Evolutionary conservation across 139 green algal species (phyloP).

Genomic region (Cymbomonas tetramitiformis): DNA sequence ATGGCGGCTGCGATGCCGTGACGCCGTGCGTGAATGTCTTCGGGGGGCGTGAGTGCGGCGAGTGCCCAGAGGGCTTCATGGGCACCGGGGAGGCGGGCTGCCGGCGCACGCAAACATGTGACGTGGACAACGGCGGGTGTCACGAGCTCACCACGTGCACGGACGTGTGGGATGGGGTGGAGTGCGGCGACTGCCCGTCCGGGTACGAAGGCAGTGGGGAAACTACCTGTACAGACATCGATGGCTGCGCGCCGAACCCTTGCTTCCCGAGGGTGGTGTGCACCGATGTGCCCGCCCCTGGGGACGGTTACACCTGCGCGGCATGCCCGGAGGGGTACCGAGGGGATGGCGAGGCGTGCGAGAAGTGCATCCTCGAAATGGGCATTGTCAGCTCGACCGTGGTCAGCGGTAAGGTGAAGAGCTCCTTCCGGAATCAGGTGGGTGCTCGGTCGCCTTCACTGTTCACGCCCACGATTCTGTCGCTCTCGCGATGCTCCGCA

Average conservation of each 20-base stretch:
- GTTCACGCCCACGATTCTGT: too few relatives aligned
- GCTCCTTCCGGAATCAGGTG: too few relatives aligned
- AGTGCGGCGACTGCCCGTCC: not conserved
- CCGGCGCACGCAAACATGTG: not conserved
- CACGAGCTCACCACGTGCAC: not conserved
- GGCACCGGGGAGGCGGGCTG: slow-evolving; percentile 7
- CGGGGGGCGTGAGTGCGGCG: not conserved
- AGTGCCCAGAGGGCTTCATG: not conserved
- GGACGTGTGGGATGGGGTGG: not conserved
- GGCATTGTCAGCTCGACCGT: too few relatives aligned
- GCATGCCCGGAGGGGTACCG: not conserved
- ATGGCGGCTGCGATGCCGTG: not conserved
- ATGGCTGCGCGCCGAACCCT: not conserved
- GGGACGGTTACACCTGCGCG: not conserved
- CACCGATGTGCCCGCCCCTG: not conserved
- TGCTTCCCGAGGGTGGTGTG: slow-evolving; percentile 3
- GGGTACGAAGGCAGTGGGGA: not conserved
- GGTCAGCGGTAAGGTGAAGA: too few relatives aligned
- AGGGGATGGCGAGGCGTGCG: too few relatives aligned
- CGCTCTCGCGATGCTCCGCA: too few relatives aligned
- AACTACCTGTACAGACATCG: slow-evolving; percentile 1
- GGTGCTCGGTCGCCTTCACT: too few relatives aligned
- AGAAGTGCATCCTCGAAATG: too few relatives aligned
- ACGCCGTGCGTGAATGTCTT: not conserved
- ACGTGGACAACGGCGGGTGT: slow-evolving; percentile 8